Evolutionary conservation across 495 filamentous ascomycete genomes (phyloP), one percentile per base, ranked within the genome.

Genomic region (Talaromyces trachyspermus): DNA sequence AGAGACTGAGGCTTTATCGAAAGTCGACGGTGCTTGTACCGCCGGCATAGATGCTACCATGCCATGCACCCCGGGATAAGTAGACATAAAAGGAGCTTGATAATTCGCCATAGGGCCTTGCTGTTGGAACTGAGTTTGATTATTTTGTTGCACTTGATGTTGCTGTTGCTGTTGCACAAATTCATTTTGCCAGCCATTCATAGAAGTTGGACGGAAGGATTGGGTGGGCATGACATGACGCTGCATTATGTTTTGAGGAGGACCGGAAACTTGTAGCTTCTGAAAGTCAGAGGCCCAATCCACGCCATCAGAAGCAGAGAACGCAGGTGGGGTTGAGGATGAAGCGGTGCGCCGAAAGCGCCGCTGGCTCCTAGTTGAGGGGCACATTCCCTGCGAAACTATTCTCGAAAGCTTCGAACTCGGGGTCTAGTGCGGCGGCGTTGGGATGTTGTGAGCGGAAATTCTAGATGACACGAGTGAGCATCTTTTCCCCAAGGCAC

Each of bases 361-460:
- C 54, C 50, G 17, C 53, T 46, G 49, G 66, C 59, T 40, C 68
- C 64, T 24, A 69, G 9, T 23, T 62, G 53, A 20, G 60, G 57
- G 36, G 24, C 8, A 60, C 55, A 40, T 59, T 57, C 10, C 51
- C 63, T 26, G 53, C 63, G 20, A 55, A 63, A 56, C 53, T 75
- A 52, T 79, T 74, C 64, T 86, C 81, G 48, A 88, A 88, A 22
- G 83, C 79, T 49, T 84, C 75, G 51, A 86, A 86, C 49, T 88
- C 84, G 11, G 74, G 68, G 54, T 88, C 83, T 23, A 86, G 56
- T 4, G 74, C 55, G 37, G 76, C 77, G 49, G 74, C 68, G 54
- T 66, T 75, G 5, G 69, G 62, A 53, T 72, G 71, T 17, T 71
- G 71, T 6, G 81, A 82, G 53, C 83, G 72, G 49, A 86, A 86